Percentiles rank a stretch among this genome's conserved stretches.
Evolutionary conservation across 768 basidiomycete species (phyloP).

Genomic region (Termitomyces bulborhizus): DNA sequence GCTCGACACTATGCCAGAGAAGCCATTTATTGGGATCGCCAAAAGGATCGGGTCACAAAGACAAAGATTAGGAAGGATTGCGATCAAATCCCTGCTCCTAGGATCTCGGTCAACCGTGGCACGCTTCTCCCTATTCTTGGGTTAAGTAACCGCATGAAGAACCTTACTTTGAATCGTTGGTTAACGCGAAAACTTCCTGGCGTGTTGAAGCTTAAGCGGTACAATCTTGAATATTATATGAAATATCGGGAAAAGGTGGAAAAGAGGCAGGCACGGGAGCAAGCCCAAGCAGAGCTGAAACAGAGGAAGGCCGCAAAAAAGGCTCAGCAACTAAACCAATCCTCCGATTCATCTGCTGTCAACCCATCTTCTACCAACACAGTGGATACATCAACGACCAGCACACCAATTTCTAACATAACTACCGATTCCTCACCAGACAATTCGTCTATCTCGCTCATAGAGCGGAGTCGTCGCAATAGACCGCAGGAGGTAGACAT

Average conservation of each 20-base stretch:
- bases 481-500: slow-evolving; percentile 10
- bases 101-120: slow-evolving; percentile 46
- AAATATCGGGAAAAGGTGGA: slow-evolving; percentile 20
- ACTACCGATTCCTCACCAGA: slow-evolving; percentile 1
- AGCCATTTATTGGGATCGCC: slow-evolving; percentile 41
- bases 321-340: neutral
- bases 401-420: neutral
- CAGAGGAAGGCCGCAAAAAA: neutral
- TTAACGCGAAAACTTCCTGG: slow-evolving; percentile 38
- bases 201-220: slow-evolving; percentile 43
- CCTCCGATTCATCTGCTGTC: neutral
- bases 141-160: slow-evolving; percentile 51
- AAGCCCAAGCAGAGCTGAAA: slow-evolving; percentile 1
- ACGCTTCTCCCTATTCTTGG: slow-evolving; percentile 56
- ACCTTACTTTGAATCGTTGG: slow-evolving; percentile 57
- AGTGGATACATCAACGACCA: neutral
- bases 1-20: slow-evolving; percentile 63
- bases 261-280: slow-evolving; percentile 14
- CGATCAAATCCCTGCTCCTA: slow-evolving; percentile 38
- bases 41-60: slow-evolving; percentile 25
- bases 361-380: neutral
- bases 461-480: slow-evolving; percentile 6
- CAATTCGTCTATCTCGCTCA: neutral
- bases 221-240: slow-evolving; percentile 37
- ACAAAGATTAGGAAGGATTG: slow-evolving; percentile 21